Base-by-base conservation (phyloP, 2,329 filamentous ascomycete species). In the Dichotomopilus funicola region DNA sequence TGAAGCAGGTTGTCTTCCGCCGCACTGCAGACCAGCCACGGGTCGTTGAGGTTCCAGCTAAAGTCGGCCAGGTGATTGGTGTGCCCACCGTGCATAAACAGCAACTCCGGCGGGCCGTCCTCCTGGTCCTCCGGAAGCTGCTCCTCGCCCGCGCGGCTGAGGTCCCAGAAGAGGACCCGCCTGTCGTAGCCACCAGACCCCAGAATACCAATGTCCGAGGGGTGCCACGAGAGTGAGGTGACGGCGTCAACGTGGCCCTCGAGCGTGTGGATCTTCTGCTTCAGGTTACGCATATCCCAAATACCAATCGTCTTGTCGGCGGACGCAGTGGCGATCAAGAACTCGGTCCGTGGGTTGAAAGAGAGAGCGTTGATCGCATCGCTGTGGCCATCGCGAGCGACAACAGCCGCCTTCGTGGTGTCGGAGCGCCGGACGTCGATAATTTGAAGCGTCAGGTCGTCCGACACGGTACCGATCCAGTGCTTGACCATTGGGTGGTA, bases 1-100 rank as follows among this genome's bases (percentile, higher is more conserved):
- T 99, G 94, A 60, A 99, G 81, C 62, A 97, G 78, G 68, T 99
- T 99, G 74, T 99, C 94, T 70, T 99, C 95, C 0, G 92, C 94
- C 12, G 94, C 91, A 59, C 89, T 95, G 70, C 91, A 91, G 63
- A 99, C 88, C 54, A 96, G 83, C 95, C 95, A 99, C 4, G 92
- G 91, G 66, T 96, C 91, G 69, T 95, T 96, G 63, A 85, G 83
- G 72, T 99, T 99, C 92, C 92, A 99, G 73, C 88, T 92, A 68
- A 99, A 99, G 72, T 99, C 95, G 38, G 89, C 91, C 59, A 99
- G 83, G 63, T 95, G 88, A 73, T 96, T 96, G 9, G 94, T 99
- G 75, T 99, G 95, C 36, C 94, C 94, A 59, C 94, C 94, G 67
- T 99, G 94, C 91, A 99, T 97, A 74, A 99, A 99, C 1, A 99